Conservation (phyloP, 2,329 filamentous ascomycete genomes). For the Tolypocladium tundrense region DNA sequence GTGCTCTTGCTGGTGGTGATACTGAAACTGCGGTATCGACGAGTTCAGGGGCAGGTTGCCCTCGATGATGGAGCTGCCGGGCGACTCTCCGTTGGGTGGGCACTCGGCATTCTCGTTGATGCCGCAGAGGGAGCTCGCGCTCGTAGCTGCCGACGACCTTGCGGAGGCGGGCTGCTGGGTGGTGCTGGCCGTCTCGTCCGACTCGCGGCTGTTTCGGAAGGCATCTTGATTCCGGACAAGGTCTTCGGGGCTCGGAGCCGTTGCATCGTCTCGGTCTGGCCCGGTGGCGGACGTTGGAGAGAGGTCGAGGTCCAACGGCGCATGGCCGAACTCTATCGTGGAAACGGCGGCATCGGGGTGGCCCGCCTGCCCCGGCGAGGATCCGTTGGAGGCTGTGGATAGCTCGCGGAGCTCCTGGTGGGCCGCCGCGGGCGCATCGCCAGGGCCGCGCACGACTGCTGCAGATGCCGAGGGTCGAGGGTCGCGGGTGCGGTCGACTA, state of each 20-base stretch:
- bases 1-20: conserved; percentile 47
- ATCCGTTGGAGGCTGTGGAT: background rate
- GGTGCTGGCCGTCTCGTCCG: conserved; percentile 38
- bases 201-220: conserved; percentile 42
- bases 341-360: conserved; percentile 3
- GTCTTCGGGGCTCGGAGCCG: conserved; percentile 20
- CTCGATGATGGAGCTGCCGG: conserved; percentile 40
- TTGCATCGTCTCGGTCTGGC: conserved; percentile 19
- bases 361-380: background rate
- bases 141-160: conserved; percentile 44
- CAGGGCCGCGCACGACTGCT: background rate
- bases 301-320: conserved; percentile 7
- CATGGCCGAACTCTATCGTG: conserved; percentile 7
- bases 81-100: conserved; percentile 33
- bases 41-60: conserved; percentile 29
- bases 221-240: conserved; percentile 22
- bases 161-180: conserved; percentile 36
- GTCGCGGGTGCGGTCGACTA: conserved; percentile 6
- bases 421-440: background rate
- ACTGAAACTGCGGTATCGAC: conserved; percentile 48
- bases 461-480: background rate
- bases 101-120: conserved; percentile 36
- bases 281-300: conserved; percentile 7
- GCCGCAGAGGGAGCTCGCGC: conserved; percentile 44
- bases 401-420: background rate